Conservation (phyloP, 352 stramenopile species). For the Phytophthora sansomeana region DNA sequence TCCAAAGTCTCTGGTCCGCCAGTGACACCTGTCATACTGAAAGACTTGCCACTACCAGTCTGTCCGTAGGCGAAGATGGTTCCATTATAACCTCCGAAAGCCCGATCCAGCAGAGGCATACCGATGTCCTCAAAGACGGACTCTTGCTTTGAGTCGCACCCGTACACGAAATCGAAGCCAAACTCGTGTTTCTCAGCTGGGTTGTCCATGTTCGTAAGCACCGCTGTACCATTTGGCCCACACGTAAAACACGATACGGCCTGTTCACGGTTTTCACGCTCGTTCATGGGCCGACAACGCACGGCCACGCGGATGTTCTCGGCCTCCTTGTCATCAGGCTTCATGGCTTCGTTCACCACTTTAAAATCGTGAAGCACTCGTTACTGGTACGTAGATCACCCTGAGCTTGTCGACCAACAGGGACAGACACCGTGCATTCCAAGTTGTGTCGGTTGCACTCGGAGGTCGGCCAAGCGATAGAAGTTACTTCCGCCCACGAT, state of each 20-base stretch:
- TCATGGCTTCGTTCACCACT: slow-evolving; percentile 61
- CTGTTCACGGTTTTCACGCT: slow-evolving; percentile 86
- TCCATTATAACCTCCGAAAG: slow-evolving; percentile 89
- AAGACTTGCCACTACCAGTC: slow-evolving; percentile 89
- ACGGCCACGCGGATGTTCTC: slow-evolving; percentile 94
- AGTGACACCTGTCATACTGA: slow-evolving; percentile 86
- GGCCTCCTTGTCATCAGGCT: slow-evolving; percentile 80
- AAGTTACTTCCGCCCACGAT: slow-evolving; percentile 9
- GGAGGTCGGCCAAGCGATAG: background rate
- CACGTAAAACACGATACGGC: slow-evolving; percentile 75
- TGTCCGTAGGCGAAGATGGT: slow-evolving; percentile 93
- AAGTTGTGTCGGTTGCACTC: slow-evolving; percentile 30
- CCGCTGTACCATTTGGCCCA: slow-evolving; percentile 69
- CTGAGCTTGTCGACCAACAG: slow-evolving; percentile 9
- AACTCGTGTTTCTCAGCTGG: slow-evolving; percentile 85
- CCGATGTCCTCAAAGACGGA: slow-evolving; percentile 85
- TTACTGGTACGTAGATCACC: background rate
- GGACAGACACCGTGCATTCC: slow-evolving; percentile 8
- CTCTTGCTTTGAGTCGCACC: slow-evolving; percentile 75
- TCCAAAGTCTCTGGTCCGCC: slow-evolving; percentile 64
- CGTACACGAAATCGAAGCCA: slow-evolving; percentile 91
- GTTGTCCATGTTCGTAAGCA: slow-evolving; percentile 88
- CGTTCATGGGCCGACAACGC: slow-evolving; percentile 92
- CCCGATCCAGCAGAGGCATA: slow-evolving; percentile 77
- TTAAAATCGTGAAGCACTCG: background rate